phyloP scores from a whole-genome alignment of 2,329 filamentous ascomycete species.

The Colletotrichum liaoningense region DNA sequence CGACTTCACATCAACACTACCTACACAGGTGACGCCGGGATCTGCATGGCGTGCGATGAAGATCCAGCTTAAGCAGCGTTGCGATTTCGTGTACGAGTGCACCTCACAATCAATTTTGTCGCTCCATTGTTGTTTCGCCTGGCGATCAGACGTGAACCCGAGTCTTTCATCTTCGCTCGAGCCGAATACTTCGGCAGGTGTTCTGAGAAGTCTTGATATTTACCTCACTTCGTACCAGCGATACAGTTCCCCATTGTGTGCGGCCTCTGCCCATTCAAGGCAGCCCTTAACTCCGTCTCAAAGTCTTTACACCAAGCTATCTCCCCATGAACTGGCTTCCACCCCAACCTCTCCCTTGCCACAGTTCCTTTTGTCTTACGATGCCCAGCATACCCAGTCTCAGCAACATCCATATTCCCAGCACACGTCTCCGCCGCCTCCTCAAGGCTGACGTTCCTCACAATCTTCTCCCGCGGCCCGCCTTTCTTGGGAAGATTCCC shows the following conservation, averaged over 20 bases:
- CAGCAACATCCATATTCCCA: slow-evolving; percentile 28
- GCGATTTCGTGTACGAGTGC: no score
- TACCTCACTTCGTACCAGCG: slow-evolving; percentile 16
- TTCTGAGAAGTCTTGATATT: fast-evolving
- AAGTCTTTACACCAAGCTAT: slow-evolving; percentile 26
- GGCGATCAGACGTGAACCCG: no score
- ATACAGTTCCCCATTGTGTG: slow-evolving; percentile 10
- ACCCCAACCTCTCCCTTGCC: slow-evolving; percentile 2
- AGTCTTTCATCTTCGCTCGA: fast-evolving
- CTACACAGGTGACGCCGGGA: neutral
- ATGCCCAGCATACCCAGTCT: slow-evolving; percentile 26
- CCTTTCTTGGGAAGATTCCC: slow-evolving; percentile 26
- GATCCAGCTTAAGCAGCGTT: neutral
- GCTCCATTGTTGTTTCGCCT: no score
- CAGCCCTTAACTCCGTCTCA: slow-evolving; percentile 25
- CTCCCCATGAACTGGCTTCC: neutral
- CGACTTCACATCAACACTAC: neutral
- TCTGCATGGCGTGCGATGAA: neutral
- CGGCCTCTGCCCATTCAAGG: slow-evolving; percentile 3
- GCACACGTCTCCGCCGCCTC: slow-evolving; percentile 32
- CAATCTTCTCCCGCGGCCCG: slow-evolving; percentile 16
- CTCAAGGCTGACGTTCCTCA: slow-evolving; percentile 13
- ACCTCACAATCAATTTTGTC: no score
- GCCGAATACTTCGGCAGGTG: neutral
- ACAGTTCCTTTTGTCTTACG: slow-evolving; percentile 14